A percentile compares a stretch with the other conserved stretches of the same genome.
Evolutionary conservation across 2,329 filamentous ascomycete species (phyloP).

Genomic region (Beauveria sp.): DNA sequence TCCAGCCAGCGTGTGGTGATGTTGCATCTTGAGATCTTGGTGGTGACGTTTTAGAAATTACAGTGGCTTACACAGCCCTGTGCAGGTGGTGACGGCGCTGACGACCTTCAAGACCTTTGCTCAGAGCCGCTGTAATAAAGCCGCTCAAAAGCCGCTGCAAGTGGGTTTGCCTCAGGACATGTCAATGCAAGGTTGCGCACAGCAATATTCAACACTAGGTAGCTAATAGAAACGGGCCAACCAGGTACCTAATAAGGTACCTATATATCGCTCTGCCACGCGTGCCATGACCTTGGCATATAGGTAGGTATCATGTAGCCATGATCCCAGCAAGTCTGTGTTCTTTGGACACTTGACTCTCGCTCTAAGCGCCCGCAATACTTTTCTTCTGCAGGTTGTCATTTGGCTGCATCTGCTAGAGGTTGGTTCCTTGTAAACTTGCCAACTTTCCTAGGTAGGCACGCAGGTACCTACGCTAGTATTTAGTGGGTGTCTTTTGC

Average conservation of each 20-base stretch:
- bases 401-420: neutral
- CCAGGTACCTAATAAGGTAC: too few species aligned
- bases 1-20: too few species aligned
- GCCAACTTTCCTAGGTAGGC: too few species aligned
- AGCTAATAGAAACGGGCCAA: too few species aligned
- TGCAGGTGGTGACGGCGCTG: neutral
- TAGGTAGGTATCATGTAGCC: neutral
- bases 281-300: too few species aligned
- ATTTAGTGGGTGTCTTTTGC: neutral
- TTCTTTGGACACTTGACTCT: neutral
- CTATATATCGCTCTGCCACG: too few species aligned
- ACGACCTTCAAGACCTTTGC: neutral
- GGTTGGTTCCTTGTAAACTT: too few species aligned
- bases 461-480: too few species aligned
- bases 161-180: neutral
- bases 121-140: neutral
- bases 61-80: neutral
- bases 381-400: neutral
- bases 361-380: neutral
- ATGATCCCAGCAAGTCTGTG: neutral
- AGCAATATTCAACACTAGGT: neutral
- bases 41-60: neutral
- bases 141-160: neutral
- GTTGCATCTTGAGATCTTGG: too few species aligned
- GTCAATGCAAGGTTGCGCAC: neutral